A percentile compares a stretch with the other conserved stretches of the same genome.
These are phyloP conservation scores for Oldenlandia corymbosa DNA, from an alignment of 257 asterid species.

Conservation along the genomic window DNA sequence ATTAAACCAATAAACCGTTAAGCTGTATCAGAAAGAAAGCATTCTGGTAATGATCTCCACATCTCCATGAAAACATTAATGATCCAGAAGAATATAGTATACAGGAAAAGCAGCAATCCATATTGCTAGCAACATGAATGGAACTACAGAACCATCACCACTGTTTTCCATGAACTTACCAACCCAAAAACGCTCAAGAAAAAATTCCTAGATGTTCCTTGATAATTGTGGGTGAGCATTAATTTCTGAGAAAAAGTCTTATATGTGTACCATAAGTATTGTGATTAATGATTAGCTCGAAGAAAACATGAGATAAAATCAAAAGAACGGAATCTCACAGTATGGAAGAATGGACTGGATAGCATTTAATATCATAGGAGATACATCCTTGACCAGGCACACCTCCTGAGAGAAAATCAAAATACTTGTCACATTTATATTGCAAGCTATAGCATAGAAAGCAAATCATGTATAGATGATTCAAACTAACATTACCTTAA, in stretches of 20 bases:
- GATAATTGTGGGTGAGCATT: not conserved
- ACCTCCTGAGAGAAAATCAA: slow-evolving; percentile 62
- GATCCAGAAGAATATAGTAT: not conserved
- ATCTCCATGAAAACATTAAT: too few relatives aligned
- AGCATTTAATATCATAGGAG: slow-evolving; percentile 77
- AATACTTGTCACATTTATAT: not conserved
- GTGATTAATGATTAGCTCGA: not conserved
- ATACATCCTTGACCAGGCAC: slow-evolving; percentile 77
- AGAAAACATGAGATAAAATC: not conserved
- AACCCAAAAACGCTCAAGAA: too few relatives aligned
- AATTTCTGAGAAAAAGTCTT: not conserved
- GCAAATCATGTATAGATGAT: not conserved
- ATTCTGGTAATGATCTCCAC: not conserved
- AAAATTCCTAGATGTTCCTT: too few relatives aligned
- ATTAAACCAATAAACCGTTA: not conserved
- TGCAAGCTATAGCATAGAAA: not conserved
- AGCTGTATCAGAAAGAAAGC: not conserved
- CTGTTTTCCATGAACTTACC: not conserved
- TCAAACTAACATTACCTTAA: slow-evolving; percentile 1
- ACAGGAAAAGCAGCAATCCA: not conserved
- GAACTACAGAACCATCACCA: not conserved
- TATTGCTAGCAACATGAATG: not conserved
- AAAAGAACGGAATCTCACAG: slow-evolving; percentile 50
- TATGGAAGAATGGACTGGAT: slow-evolving; percentile 68
- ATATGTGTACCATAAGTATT: not conserved